Percentiles rank a stretch among this genome's conserved stretches.
Evolutionary conservation across 306 rosid species (phyloP).

Genomic region (Vigna angularis): DNA sequence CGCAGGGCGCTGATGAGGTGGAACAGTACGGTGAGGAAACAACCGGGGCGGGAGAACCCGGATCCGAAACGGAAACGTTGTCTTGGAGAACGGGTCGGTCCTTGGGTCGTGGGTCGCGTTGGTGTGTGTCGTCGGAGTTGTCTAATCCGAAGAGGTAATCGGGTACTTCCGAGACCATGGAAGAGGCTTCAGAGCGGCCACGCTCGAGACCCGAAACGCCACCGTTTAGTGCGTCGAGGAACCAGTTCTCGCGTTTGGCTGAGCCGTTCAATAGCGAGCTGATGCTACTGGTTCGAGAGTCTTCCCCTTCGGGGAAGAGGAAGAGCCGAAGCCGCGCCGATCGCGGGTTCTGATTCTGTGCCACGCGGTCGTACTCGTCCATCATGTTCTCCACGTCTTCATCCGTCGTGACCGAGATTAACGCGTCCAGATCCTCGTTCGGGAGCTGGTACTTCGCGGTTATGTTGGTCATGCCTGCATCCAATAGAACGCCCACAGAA

Average conservation of each 20-base stretch:
- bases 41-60: conserved; percentile 81
- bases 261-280: conserved; percentile 86
- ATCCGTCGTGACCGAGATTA: conserved; percentile 87
- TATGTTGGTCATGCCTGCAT: conserved; percentile 64
- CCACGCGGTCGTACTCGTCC: conserved; percentile 86
- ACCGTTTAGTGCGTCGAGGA: conserved; percentile 85
- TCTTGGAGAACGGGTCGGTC: conserved; percentile 51
- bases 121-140: conserved; percentile 61
- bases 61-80: conserved; percentile 70
- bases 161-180: conserved; percentile 88
- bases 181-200: conserved; percentile 84
- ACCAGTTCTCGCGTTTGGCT: conserved; percentile 85
- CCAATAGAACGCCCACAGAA: neutral
- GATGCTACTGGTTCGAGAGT: conserved; percentile 68
- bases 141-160: conserved; percentile 92
- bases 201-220: conserved; percentile 69
- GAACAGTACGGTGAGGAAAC: conserved; percentile 65
- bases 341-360: conserved; percentile 74
- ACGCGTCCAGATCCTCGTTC: conserved; percentile 91
- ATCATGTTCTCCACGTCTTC: conserved; percentile 99
- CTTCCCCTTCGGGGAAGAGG: conserved; percentile 64
- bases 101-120: conserved; percentile 53
- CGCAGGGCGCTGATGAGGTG: conserved; percentile 59
- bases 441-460: conserved; percentile 95
- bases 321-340: conserved; percentile 84